These are phyloP conservation scores for Fusarium agapanthi DNA, from an alignment of 2,329 filamentous ascomycete genomes.

Conservation along the genomic window DNA sequence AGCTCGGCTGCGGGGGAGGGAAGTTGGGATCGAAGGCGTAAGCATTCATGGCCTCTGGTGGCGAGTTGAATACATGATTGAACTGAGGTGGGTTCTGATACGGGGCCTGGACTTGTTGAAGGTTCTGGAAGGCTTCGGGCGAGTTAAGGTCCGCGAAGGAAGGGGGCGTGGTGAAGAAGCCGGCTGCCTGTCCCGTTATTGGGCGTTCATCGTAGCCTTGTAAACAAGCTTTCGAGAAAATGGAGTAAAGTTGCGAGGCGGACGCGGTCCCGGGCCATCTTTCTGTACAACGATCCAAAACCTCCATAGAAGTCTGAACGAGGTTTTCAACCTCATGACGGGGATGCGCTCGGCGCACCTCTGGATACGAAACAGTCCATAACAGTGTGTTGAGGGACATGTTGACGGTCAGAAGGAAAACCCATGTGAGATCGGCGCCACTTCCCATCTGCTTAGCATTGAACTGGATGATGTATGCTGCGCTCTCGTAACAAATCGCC, in stretches of 20 bases:
- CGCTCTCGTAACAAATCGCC: slow-evolving; percentile 82
- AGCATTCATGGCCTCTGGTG: slow-evolving; percentile 61
- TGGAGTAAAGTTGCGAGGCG: slow-evolving; percentile 85
- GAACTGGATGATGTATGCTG: slow-evolving; percentile 82
- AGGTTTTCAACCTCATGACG: slow-evolving; percentile 80
- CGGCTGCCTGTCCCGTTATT: slow-evolving; percentile 36
- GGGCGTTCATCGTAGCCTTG: slow-evolving; percentile 79
- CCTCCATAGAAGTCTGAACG: slow-evolving; percentile 77
- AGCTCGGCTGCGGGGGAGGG: slow-evolving; percentile 59
- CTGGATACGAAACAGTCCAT: slow-evolving; percentile 89
- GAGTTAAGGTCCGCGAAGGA: slow-evolving; percentile 45
- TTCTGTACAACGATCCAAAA: slow-evolving; percentile 81
- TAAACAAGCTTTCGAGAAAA: slow-evolving; percentile 84
- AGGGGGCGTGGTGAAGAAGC: slow-evolving; percentile 49
- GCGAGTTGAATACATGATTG: slow-evolving; percentile 65
- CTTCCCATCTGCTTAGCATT: slow-evolving; percentile 82
- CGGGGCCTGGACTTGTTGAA: slow-evolving; percentile 48
- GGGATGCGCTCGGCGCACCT: slow-evolving; percentile 77
- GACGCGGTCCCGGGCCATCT: slow-evolving; percentile 92
- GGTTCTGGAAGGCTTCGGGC: slow-evolving; percentile 44
- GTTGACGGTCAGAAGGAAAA: slow-evolving; percentile 88
- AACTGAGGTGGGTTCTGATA: slow-evolving; percentile 64
- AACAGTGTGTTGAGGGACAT: slow-evolving; percentile 91
- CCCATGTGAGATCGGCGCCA: slow-evolving; percentile 87
- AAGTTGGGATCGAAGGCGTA: slow-evolving; percentile 56